Percentiles rank a stretch among this genome's conserved stretches.
These are phyloP conservation scores for Plasmodium vivax DNA, from an alignment of 169 alveolate genomes.

Conservation along the genomic window DNA sequence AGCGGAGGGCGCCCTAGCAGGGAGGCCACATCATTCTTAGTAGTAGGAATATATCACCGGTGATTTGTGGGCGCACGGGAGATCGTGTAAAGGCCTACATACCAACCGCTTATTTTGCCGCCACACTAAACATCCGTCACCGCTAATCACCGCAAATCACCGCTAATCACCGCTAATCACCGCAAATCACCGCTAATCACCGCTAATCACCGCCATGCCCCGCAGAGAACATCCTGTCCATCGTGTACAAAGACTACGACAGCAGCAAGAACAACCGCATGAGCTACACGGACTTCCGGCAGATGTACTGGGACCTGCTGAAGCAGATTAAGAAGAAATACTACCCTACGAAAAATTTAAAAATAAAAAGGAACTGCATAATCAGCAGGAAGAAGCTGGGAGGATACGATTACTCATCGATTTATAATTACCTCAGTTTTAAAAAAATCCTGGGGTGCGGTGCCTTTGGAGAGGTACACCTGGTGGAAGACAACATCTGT, in stretches of 20 bases:
- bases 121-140: background rate
- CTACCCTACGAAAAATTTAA: constrained; percentile 71
- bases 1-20: background rate
- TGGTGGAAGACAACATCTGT: constrained; percentile 77
- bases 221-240: constrained; percentile 49
- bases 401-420: constrained; percentile 66
- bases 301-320: constrained; percentile 73
- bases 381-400: constrained; percentile 69
- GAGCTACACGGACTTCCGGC: constrained; percentile 71
- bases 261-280: constrained; percentile 72
- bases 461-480: constrained; percentile 84
- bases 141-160: too few relatives aligned
- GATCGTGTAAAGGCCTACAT: background rate
- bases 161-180: too few relatives aligned
- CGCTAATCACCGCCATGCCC: background rate
- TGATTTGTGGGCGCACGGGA: background rate
- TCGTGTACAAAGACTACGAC: constrained; percentile 70
- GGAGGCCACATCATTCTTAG: background rate
- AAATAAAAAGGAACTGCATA: constrained; percentile 71
- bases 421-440: constrained; percentile 73
- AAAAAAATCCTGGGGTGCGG: constrained; percentile 83
- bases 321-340: constrained; percentile 67
- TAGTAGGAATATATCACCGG: background rate
- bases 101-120: background rate
- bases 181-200: too few relatives aligned